A percentile compares a stretch with the other conserved stretches of the same genome.
Evolutionary conservation across 129 eudicot species (phyloP).

Genomic region (Daucus carota): DNA sequence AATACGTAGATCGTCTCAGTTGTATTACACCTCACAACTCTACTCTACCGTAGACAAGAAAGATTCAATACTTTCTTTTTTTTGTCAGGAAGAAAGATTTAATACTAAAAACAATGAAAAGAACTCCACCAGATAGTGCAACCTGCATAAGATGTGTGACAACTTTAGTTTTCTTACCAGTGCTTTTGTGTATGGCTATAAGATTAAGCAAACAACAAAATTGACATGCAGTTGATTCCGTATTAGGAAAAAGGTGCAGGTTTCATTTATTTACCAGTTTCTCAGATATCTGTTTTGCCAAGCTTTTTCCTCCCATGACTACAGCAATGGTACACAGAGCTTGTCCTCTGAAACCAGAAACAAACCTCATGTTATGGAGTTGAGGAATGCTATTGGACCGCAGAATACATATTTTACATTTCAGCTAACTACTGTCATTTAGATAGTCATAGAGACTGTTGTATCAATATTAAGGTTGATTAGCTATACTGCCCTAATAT

Average conservation of each 20-base stretch:
- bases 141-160: too few species aligned
- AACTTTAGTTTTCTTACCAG: too few species aligned
- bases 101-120: slow-evolving; percentile 84
- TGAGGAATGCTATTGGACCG: neutral
- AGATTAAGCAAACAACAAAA: neutral
- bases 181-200: too few species aligned
- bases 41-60: slow-evolving; percentile 62
- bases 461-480: neutral
- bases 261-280: slow-evolving; percentile 39
- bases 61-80: slow-evolving; percentile 65
- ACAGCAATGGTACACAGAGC: slow-evolving; percentile 92
- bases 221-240: neutral
- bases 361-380: slow-evolving; percentile 6
- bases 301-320: slow-evolving; percentile 92
- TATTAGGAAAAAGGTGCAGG: neutral
- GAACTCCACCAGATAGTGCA: slow-evolving; percentile 71
- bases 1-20: neutral
- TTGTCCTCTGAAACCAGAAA: slow-evolving; percentile 62
- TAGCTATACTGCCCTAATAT: neutral
- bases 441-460: neutral
- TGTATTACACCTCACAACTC: slow-evolving; percentile 11
- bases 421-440: neutral
- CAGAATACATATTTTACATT: neutral
- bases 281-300: slow-evolving; percentile 79
- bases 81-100: too few species aligned